Evolutionary conservation across 768 basidiomycete genomes (phyloP).

Genomic region (Pleurotus salmoneostramineus): DNA sequence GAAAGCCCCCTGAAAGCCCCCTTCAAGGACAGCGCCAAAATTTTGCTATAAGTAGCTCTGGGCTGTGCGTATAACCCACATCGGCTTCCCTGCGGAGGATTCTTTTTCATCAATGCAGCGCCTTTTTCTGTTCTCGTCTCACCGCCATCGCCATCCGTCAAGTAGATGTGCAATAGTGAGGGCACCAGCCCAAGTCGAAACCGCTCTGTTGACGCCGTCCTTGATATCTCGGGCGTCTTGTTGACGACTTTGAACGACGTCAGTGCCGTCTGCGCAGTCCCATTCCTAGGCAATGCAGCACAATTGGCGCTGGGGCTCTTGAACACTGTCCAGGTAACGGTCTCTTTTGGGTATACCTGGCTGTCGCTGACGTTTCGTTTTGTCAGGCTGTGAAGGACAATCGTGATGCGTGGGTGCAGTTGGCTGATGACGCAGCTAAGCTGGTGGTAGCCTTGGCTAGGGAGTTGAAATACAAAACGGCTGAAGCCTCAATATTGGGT

Average conservation of each 20-base stretch:
- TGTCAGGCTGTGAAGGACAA: background rate
- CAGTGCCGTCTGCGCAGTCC: background rate
- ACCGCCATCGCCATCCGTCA: no score
- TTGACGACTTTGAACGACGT: conserved; percentile 2
- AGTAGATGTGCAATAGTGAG: no score
- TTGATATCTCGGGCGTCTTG: background rate
- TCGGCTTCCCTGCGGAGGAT: no score
- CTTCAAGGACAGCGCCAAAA: no score
- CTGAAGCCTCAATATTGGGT: background rate
- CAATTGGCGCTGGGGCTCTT: background rate
- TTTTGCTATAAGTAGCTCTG: no score
- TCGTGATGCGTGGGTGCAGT: background rate
- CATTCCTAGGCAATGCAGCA: background rate
- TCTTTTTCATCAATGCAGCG: no score
- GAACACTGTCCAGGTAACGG: background rate
- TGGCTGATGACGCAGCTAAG: background rate
- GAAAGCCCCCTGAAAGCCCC: no score
- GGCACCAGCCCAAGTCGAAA: no score
- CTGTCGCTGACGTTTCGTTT: background rate
- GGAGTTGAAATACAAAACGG: background rate
- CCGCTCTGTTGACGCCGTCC: background rate
- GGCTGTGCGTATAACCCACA: no score
- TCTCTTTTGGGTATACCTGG: background rate
- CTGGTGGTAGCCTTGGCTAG: background rate
- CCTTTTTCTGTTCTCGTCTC: no score